Conservation (phyloP, 2,329 filamentous ascomycete genomes). For the Ceratocystis huliohia region DNA sequence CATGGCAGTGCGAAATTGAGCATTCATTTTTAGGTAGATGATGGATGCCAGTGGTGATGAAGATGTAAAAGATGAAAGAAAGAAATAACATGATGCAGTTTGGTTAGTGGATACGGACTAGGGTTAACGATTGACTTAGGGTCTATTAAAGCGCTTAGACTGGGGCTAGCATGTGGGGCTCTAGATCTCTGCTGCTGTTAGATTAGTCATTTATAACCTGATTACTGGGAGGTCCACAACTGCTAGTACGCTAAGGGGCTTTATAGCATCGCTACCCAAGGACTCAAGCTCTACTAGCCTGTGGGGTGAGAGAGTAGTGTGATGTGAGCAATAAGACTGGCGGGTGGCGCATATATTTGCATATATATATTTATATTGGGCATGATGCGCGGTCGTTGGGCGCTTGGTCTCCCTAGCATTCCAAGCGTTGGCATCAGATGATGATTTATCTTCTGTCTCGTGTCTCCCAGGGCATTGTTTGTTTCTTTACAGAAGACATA, state of each 20-base stretch:
- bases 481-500: neutral
- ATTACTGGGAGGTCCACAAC: too few relatives aligned
- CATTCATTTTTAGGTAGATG: conserved; percentile 5
- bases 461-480: neutral
- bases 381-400: neutral
- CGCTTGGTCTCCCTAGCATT: conserved; percentile 1
- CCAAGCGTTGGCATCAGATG: neutral
- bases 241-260: neutral
- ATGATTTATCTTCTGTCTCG: neutral
- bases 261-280: neutral
- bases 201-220: too few relatives aligned
- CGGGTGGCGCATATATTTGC: neutral
- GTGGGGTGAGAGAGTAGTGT: neutral
- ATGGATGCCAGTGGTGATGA: neutral
- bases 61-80: neutral
- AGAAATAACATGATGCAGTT: neutral
- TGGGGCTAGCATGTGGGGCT: too few relatives aligned
- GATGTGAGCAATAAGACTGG: neutral
- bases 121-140: neutral
- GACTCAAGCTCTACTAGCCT: neutral
- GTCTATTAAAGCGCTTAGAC: neutral
- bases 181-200: too few relatives aligned
- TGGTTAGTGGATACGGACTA: neutral
- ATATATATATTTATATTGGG: neutral
- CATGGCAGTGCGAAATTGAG: conserved; percentile 13